Evolutionary conservation across 768 basidiomycete genomes (phyloP).

Genomic region (Lentinula raphanica): DNA sequence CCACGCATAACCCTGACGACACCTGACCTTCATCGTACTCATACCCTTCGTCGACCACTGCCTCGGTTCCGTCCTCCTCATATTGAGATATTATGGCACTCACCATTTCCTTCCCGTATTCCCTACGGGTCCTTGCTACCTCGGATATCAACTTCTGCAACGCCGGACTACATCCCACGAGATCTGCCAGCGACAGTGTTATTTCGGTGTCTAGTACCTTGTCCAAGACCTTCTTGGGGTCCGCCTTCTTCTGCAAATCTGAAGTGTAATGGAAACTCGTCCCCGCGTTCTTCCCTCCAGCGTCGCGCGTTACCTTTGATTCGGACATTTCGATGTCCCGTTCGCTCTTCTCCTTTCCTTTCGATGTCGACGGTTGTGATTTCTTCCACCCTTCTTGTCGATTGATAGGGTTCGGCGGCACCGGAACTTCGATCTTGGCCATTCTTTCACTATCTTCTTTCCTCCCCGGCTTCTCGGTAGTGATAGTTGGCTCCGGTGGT

Average conservation of each 20-base stretch:
- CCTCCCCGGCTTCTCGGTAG: no score
- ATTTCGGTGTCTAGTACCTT: neutral
- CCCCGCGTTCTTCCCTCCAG: neutral
- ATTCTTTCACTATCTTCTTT: no score
- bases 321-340: neutral
- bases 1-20: neutral
- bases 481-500: no score
- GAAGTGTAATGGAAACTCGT: conserved; percentile 3
- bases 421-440: neutral
- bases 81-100: neutral
- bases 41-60: no score
- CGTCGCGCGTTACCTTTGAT: neutral
- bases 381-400: conserved; percentile 4
- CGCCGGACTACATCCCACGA: neutral
- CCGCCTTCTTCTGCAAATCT: neutral
- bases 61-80: no score
- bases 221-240: neutral
- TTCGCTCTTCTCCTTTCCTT: no score
- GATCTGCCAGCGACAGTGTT: neutral
- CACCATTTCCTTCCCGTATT: neutral
- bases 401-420: conserved; percentile 5
- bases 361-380: neutral
- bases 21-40: no score
- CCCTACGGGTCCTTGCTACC: neutral
- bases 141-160: neutral